Base-by-base conservation (phyloP, 2,329 filamentous ascomycete species). In the Apiospora kogelbergensis region DNA sequence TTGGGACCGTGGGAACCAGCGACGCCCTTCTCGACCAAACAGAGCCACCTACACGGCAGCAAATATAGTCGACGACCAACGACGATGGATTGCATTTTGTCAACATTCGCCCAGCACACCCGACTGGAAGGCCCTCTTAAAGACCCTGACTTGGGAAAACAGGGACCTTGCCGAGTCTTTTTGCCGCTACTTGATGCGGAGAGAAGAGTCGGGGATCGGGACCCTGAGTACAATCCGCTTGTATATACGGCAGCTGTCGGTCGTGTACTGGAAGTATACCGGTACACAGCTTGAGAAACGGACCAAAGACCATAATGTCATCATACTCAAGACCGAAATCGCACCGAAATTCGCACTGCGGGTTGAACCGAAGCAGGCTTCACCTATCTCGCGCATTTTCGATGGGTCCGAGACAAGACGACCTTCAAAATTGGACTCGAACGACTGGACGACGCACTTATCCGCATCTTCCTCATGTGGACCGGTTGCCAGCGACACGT, bases 1-100 rank as follows among this genome's bases (percentile, higher is more conserved):
- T 13, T 41, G 40, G 40, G 40, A 41, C 40, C 40, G 40, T 41
- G 40, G 40, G 11, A 41, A 41, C 40, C 7, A 41, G 11, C 40
- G 40, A 11, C 40, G 40, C 40, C 40, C 40, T 41, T 11, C 40
- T 41, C 40, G 40, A 41, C 64, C 64, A 41, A 66, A 66, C 64
- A 10, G 40, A 26, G 64, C 64, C 64, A 26, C 6, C n/a, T 17
- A 66, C 42, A 66, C 42, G 30, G 6, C 44, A 33, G 40, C 30
- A 24, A 66, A 66, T 45, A 66, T 66, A n/a, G 42, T 44, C 30
- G 42, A 42, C 30, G 45, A 17, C 13, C 26, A 48, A 48, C 6
- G 24, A 67, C 17, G 65, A 67, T 67, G 37, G 65, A 57, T 67
- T 67, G 26, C 17, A 45, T 57, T 57, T 30, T 67, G 26, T 33